Evolutionary conservation across 2,329 filamentous ascomycete species (phyloP).

Genomic region (Ascochyta lentis): DNA sequence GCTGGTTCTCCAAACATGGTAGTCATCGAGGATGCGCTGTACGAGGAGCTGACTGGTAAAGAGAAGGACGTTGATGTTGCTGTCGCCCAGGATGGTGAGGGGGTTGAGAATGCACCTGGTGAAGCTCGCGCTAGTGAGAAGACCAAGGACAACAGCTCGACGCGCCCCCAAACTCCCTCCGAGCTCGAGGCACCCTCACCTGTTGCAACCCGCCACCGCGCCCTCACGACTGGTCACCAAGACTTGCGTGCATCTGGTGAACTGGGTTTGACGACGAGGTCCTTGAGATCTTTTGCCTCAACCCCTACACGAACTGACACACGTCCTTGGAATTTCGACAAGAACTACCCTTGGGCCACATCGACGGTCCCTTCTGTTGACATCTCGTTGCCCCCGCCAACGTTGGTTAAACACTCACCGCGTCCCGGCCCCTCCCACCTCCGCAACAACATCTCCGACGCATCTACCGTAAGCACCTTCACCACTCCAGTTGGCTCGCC

Average conservation of each 20-base stretch:
- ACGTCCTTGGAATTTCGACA: slow-evolving; percentile 57
- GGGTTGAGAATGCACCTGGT: slow-evolving; percentile 12
- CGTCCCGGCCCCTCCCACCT: slow-evolving; percentile 41
- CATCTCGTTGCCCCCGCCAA: slow-evolving; percentile 50
- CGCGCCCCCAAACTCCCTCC: slow-evolving; percentile 25
- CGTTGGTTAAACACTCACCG: slow-evolving; percentile 34
- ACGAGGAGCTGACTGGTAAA: slow-evolving; percentile 38
- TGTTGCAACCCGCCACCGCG: slow-evolving; percentile 31
- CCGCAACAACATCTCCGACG: slow-evolving; percentile 37
- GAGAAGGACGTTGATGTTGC: slow-evolving; percentile 20
- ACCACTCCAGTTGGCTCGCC: slow-evolving; percentile 24
- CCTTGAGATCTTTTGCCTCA: slow-evolving; percentile 34
- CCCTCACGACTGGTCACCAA: slow-evolving; percentile 28
- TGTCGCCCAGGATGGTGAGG: slow-evolving; percentile 15
- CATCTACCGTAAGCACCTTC: slow-evolving; percentile 32
- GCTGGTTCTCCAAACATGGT: slow-evolving; percentile 42
- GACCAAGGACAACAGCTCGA: slow-evolving; percentile 15
- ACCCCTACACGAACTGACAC: slow-evolving; percentile 43
- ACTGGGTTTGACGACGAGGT: slow-evolving; percentile 33
- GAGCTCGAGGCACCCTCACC: slow-evolving; percentile 38
- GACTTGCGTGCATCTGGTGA: slow-evolving; percentile 26
- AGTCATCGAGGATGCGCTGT: slow-evolving; percentile 44
- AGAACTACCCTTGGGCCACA: slow-evolving; percentile 56
- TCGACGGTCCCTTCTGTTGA: slow-evolving; percentile 46
- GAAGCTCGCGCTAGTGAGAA: slow-evolving; percentile 21